phyloP scores from a whole-genome alignment of 352 stramenopile species.

The Globisporangium emineosum region DNA sequence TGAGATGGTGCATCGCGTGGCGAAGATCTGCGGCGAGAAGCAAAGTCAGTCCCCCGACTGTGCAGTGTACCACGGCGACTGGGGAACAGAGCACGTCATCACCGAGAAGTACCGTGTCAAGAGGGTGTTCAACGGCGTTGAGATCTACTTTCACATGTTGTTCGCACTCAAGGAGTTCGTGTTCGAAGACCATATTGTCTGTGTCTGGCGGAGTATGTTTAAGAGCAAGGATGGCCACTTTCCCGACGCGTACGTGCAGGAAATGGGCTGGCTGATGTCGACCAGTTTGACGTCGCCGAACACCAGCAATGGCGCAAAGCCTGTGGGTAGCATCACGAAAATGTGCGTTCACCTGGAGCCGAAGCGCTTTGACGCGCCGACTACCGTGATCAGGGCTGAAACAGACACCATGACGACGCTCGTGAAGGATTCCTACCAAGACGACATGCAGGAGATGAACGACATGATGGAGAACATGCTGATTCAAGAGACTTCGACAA shows the following conservation, averaged over 20 bases:
- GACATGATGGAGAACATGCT: slow-evolving; percentile 52
- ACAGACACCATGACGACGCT: slow-evolving; percentile 48
- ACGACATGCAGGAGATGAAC: slow-evolving; percentile 45
- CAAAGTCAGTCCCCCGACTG: not conserved
- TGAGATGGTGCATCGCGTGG: not conserved
- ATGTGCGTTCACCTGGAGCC: slow-evolving; percentile 11
- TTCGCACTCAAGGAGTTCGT: slow-evolving; percentile 5
- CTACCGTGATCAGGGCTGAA: slow-evolving; percentile 11
- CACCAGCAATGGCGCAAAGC: not conserved
- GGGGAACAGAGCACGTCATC: not conserved
- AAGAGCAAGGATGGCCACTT: slow-evolving; percentile 8
- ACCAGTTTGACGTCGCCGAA: not conserved
- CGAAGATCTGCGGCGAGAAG: not conserved
- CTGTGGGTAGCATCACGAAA: not conserved
- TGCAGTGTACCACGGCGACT: not conserved
- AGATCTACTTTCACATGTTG: slow-evolving; percentile 1
- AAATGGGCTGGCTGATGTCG: not conserved
- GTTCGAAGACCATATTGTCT: not conserved
- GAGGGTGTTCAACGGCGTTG: not conserved
- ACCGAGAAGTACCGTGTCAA: slow-evolving; percentile 5
- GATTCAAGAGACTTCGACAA: slow-evolving; percentile 29
- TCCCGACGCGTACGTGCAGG: slow-evolving; percentile 10
- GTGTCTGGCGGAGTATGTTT: slow-evolving; percentile 14
- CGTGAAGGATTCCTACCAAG: slow-evolving; percentile 51
- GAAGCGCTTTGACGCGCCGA: not conserved